Percentiles rank a stretch among this genome's conserved stretches.
phyloP scores from a whole-genome alignment of 1,139 yeast genomes.

The Waltiozyma sp. region DNA sequence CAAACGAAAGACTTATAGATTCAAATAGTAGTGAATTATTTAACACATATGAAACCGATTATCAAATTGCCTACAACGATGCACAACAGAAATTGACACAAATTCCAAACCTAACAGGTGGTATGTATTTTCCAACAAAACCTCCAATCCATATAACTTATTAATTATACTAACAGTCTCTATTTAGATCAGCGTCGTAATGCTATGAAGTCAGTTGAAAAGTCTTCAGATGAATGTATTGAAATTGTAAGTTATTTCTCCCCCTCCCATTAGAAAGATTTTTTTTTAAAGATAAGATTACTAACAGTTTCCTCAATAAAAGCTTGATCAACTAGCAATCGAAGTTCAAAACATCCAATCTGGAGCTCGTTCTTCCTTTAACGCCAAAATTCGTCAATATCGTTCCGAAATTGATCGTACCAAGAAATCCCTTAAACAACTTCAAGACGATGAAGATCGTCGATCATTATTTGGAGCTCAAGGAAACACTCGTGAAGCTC shows the following conservation, averaged over 20 bases:
- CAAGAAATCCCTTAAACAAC: constrained; percentile 38
- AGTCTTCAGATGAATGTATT: constrained; percentile 64
- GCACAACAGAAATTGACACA: constrained; percentile 56
- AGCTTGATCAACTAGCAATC: constrained; percentile 64
- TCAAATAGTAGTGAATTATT: constrained; percentile 39
- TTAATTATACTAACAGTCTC: constrained; percentile 13
- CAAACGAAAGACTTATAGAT: constrained; percentile 14
- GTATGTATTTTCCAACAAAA: constrained; percentile 30
- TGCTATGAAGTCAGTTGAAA: constrained; percentile 49
- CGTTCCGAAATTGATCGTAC: constrained; percentile 48
- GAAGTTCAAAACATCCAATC: constrained; percentile 78
- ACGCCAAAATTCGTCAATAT: constrained; percentile 61
- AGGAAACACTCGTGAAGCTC: constrained; percentile 46
- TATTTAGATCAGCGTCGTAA: constrained; percentile 33
- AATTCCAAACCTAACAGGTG: constrained; percentile 40
- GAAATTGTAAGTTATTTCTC: constrained; percentile 35
- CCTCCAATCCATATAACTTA: too few species aligned
- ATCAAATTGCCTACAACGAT: constrained; percentile 60
- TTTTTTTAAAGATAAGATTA: too few species aligned
- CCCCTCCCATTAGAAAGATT: too few species aligned
- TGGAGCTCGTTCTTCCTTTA: constrained; percentile 52
- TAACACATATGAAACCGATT: constrained; percentile 62
- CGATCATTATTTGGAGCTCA: constrained; percentile 46
- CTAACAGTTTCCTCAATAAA: constrained; percentile 3
- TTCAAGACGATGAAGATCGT: constrained; percentile 55